Evolutionary conservation across 345 rosid species (phyloP).

Genomic region (Populus deltoides): DNA sequence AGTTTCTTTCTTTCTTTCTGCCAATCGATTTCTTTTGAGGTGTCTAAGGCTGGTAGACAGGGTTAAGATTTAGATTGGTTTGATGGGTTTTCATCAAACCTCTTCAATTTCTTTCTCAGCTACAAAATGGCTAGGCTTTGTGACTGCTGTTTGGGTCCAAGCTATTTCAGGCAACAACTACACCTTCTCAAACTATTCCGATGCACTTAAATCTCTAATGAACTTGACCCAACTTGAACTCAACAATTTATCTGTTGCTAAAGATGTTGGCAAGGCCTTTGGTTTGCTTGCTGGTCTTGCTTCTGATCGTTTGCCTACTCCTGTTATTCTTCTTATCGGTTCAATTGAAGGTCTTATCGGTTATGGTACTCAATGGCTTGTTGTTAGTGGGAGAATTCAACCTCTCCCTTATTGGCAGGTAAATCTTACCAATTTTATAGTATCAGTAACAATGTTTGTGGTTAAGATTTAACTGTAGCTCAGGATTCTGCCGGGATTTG

Average conservation of each 20-base stretch:
- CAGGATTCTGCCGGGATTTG: not conserved
- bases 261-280: constrained; percentile 91
- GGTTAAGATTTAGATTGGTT: not conserved
- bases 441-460: too few relatives aligned
- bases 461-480: too few relatives aligned
- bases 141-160: constrained; percentile 94
- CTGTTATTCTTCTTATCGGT: constrained; percentile 70
- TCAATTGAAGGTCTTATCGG: constrained; percentile 84
- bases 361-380: constrained; percentile 93
- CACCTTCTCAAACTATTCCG: constrained; percentile 89
- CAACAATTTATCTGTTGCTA: constrained; percentile 78
- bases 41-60: not conserved
- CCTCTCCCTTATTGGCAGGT: constrained; percentile 95
- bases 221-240: constrained; percentile 75
- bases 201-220: constrained; percentile 81
- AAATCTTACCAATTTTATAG: not conserved
- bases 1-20: not conserved
- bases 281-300: constrained; percentile 92
- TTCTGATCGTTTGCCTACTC: constrained; percentile 69
- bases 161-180: constrained; percentile 90
- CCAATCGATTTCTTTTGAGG: too few relatives aligned
- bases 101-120: constrained; percentile 24
- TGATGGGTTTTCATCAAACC: constrained; percentile 27
- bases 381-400: constrained; percentile 59
- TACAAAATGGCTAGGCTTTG: constrained; percentile 90